Conservation (phyloP, 1,284 basidiomycete genomes). For the Abortiporus biennis region DNA sequence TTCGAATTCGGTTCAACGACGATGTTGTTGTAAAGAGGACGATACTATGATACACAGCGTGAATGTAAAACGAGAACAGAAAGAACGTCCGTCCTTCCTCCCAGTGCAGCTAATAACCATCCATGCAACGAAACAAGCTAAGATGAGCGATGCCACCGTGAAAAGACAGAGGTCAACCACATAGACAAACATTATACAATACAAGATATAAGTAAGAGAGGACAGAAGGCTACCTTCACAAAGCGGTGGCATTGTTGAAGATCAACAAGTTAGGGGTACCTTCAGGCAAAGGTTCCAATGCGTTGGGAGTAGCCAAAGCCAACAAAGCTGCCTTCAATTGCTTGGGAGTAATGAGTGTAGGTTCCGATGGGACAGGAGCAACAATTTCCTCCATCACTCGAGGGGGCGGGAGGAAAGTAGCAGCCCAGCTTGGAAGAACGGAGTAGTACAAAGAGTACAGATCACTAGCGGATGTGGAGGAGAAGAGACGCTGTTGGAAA, state of each 20-base stretch:
- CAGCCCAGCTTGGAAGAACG: conserved; percentile 54
- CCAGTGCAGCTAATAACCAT: too few relatives aligned
- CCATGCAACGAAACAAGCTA: too few relatives aligned
- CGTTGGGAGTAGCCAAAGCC: conserved; percentile 40
- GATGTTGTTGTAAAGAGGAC: too few relatives aligned
- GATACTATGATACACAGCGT: too few relatives aligned
- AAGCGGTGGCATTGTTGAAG: conserved; percentile 48
- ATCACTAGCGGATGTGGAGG: conserved; percentile 21
- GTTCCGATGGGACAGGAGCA: conserved; percentile 35
- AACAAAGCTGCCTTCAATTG: conserved; percentile 58
- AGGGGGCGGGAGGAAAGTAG: conserved; percentile 54
- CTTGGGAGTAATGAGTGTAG: conserved; percentile 35
- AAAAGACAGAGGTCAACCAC: too few relatives aligned
- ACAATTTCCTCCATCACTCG: conserved; percentile 36
- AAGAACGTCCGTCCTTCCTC: too few relatives aligned
- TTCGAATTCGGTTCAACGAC: too few relatives aligned
- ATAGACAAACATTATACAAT: too few relatives aligned
- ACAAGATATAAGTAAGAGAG: too few relatives aligned
- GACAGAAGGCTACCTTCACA: too few relatives aligned
- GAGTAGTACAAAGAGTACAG: conserved; percentile 50
- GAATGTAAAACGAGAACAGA: too few relatives aligned
- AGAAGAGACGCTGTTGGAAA: conserved; percentile 13
- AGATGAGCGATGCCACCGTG: too few relatives aligned
- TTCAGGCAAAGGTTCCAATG: conserved; percentile 35
- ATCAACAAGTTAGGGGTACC: conserved; percentile 50